Base-by-base conservation (phyloP, 2,329 filamentous ascomycete genomes). In the Tolypocladium capitatum region DNA sequence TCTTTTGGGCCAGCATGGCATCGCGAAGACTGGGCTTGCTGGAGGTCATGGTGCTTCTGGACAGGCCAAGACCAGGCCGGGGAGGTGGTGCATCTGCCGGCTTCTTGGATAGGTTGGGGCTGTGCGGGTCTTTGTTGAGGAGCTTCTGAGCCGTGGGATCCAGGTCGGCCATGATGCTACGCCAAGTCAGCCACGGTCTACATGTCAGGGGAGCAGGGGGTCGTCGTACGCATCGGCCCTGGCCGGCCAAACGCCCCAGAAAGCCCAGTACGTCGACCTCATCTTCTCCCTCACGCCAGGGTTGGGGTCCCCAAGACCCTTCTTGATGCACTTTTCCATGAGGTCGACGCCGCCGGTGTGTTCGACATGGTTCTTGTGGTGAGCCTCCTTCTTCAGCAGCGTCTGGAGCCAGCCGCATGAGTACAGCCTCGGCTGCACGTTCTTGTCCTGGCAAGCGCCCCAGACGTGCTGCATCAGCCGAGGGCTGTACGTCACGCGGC, bases 381-480 rank as follows among this genome's bases (percentile, higher is more conserved):
- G 74, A 1, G 78, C 70, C 61, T 94, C 86, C 57, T 87, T 86
- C 55, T 76, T 82, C 35, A 98, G 68, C 20, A 97, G 65, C 1
- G 84, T 94, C 64, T 83, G 86, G 30, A 97, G 68, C 92, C 92
- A 98, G 8, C 77, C 82, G 2, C 84, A 74, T 2, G 83, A 84
- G 63, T 83, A 94, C 1, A 79, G 78, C 51, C 92, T 81, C 16
- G 90, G 84, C 59, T 92, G 85, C 2, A 90, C 83, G 60, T 96
- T 97, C 70, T 96, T 97, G 69, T 98, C 91, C 62, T 94, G 84
- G 52, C 79, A 84, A 24, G 91, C 90, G 47, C 71, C 69, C 71
- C 81, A 86, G 43, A 97, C 72, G 58, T 97, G 91, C 63, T 94
- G 86, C 73, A 96, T 76, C 52, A 96, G 74, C 28, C 89, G 83